Conservation (phyloP, 2,329 filamentous ascomycete genomes). For the Verticillium klebahnii region DNA sequence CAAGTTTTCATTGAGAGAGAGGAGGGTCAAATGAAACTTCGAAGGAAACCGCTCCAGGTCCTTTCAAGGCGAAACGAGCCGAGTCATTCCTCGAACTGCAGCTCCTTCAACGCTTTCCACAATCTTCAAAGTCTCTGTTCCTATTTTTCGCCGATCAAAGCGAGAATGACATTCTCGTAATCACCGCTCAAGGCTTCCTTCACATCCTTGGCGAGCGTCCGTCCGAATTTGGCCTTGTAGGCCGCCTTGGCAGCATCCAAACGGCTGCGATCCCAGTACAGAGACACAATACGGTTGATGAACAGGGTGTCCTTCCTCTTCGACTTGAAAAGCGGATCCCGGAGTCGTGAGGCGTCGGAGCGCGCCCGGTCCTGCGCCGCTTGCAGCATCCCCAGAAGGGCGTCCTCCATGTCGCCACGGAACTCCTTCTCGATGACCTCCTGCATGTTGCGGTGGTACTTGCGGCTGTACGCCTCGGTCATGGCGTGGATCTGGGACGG, state of each 20-base stretch:
- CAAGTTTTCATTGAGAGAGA: too few species aligned
- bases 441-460: slow-evolving; percentile 26
- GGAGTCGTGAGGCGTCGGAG: slow-evolving; percentile 19
- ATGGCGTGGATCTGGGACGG: slow-evolving; percentile 24
- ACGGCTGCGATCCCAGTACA: slow-evolving; percentile 25
- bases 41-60: not conserved
- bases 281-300: slow-evolving; percentile 23
- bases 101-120: not conserved
- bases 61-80: not conserved
- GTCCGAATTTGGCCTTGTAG: slow-evolving; percentile 11
- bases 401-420: slow-evolving; percentile 27
- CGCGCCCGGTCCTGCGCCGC: slow-evolving; percentile 17
- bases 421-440: slow-evolving; percentile 30
- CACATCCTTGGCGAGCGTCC: slow-evolving; percentile 17
- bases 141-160: slow-evolving; percentile 21
- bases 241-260: slow-evolving; percentile 20
- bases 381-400: slow-evolving; percentile 22
- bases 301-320: slow-evolving; percentile 24
- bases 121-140: not conserved
- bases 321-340: slow-evolving; percentile 19
- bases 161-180: slow-evolving; percentile 22
- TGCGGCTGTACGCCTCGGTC: slow-evolving; percentile 21
- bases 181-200: slow-evolving; percentile 21
- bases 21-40: too few species aligned
- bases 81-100: not conserved